These are phyloP conservation scores for Termitomyces sp. DNA, from an alignment of 768 basidiomycete species.

Conservation along the genomic window DNA sequence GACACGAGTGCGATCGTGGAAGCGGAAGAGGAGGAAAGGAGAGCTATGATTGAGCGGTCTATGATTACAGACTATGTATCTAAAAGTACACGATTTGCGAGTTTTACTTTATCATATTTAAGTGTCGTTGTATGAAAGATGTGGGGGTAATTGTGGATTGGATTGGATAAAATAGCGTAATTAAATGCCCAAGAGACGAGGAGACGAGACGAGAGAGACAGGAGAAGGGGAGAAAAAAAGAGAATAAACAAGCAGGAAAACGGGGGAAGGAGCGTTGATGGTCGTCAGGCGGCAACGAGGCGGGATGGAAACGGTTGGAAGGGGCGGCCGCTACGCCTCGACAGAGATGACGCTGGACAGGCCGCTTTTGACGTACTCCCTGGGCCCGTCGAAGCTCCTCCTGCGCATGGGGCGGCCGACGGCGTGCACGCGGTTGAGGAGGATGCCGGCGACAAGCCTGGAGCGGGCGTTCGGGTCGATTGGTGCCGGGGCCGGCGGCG, in stretches of 20 bases:
- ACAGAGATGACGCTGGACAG: conserved; percentile 46
- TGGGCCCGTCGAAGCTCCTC: conserved; percentile 23
- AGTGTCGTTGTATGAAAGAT: neutral
- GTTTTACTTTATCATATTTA: neutral
- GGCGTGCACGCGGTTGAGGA: conserved; percentile 47
- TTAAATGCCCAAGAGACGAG: neutral
- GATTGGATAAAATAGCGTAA: neutral
- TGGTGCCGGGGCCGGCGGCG: neutral
- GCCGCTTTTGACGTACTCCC: conserved; percentile 46
- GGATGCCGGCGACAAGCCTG: conserved; percentile 52
- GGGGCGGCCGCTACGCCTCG: conserved; percentile 22
- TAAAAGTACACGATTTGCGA: neutral
- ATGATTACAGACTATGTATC: neutral
- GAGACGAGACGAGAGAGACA: neutral
- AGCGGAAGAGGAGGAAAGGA: too few species aligned
- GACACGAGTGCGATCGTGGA: too few species aligned
- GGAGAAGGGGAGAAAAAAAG: too few species aligned
- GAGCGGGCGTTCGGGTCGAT: conserved; percentile 27
- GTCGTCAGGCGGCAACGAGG: neutral
- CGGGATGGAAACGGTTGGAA: neutral
- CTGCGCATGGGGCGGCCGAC: conserved; percentile 51
- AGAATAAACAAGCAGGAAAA: too few species aligned
- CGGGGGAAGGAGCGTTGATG: neutral
- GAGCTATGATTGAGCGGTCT: neutral
- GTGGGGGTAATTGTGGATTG: neutral